Base-by-base conservation (phyloP, 352 stramenopile species). In the Bremia lactucae region DNA sequence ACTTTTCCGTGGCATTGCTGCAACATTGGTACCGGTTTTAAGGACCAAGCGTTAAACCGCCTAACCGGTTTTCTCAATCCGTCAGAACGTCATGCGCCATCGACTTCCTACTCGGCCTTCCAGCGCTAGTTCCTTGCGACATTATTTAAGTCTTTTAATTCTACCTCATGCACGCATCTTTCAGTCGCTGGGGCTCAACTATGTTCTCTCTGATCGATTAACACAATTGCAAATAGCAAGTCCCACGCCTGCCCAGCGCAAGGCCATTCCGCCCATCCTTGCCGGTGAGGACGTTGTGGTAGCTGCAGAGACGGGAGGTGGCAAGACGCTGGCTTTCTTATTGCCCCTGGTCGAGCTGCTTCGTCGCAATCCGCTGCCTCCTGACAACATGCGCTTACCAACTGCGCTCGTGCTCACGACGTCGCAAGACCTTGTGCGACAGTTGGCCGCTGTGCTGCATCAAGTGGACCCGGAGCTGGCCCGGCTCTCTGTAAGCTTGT, bases 251-350 rank as follows among this genome's bases (percentile, higher is more conserved):
- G 68, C 59, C 9, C 77, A 89, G 42, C 39, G 34, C 19, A 56
- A 81, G 45, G 73, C 72, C 19, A 80, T 90, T 49, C 77, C 74
- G 13, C 26, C 60, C 15, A 67, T 78, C 33, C 36, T 87, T 5
- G 34, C 49, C 2, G 52, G 61, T n/a, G 31, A 72, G 0, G 72
- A 97, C 61, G 70, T 97, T 14, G 81, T 97, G 14, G 65, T 98
- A 34, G 94, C 96, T 19, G 87, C 78, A 10, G 92, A 98, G 53
- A 98, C 95, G 0, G 95, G 95, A 31, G 85, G 69, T 41, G 93
- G 93, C 38, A 98, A 98, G 64, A 98, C 95, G 22, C 68, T 98
- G 34, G 78, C 92, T 7, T 98, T 97, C 60, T 45, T 98, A 2
- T 46, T 98, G 31, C 93, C 94, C 2, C 59, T 98, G 46, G 48